These are phyloP conservation scores for Cucurbita pepo DNA, from an alignment of 306 rosid genomes.

Conservation along the genomic window DNA sequence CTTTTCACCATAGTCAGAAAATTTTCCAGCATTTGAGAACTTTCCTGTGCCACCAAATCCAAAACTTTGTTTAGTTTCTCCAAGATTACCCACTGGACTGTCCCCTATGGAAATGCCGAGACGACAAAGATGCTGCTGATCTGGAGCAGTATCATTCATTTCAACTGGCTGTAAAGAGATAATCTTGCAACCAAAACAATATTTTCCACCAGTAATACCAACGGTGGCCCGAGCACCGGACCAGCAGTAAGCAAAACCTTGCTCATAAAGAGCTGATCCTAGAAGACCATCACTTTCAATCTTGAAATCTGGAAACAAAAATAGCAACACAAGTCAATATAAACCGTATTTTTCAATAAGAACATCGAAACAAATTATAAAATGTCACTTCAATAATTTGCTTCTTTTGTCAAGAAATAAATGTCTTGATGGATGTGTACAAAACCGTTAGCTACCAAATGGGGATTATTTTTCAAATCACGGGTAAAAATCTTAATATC, in stretches of 20 bases:
- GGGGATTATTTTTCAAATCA: background rate
- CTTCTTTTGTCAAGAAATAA: background rate
- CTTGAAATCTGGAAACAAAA: conserved; percentile 27
- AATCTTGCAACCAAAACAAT: conserved; percentile 40
- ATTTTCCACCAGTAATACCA: conserved; percentile 36
- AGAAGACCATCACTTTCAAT: conserved; percentile 15
- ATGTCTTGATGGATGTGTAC: background rate
- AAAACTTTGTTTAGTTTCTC: conserved; percentile 33
- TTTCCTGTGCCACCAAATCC: conserved; percentile 42
- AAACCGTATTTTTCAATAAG: background rate
- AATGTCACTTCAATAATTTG: background rate
- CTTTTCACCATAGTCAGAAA: conserved; percentile 28
- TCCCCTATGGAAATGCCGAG: conserved; percentile 41
- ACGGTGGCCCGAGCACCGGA: conserved; percentile 36
- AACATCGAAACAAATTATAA: background rate
- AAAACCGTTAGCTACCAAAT: background rate
- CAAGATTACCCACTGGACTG: conserved; percentile 29
- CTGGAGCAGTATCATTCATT: conserved; percentile 20
- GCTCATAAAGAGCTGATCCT: conserved; percentile 26
- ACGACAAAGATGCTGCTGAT: conserved; percentile 30
- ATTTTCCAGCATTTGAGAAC: conserved; percentile 19
- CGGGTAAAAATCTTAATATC: background rate
- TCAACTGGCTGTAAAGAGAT: conserved; percentile 22
- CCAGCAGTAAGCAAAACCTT: conserved; percentile 56
- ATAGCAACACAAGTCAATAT: background rate